Evolutionary conservation across 78 protist genomes (phyloP).

Genomic region (Protostelium mycophagum): DNA sequence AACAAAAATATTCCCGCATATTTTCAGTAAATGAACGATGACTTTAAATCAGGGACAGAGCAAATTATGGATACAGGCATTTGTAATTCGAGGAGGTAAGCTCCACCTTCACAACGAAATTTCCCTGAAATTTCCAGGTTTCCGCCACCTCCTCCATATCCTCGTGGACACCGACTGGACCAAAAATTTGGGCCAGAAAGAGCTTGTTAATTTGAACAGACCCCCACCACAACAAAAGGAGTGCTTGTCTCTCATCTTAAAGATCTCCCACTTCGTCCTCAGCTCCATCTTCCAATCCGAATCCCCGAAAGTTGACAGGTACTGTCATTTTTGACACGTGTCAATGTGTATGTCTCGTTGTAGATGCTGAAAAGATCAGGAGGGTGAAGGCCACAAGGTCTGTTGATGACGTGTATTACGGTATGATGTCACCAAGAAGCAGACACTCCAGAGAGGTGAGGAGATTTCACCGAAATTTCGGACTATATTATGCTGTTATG

Average conservation of each 20-base stretch:
- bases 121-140: neutral
- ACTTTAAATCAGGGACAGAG: neutral
- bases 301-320: neutral
- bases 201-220: neutral
- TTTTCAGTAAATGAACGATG: too few relatives aligned
- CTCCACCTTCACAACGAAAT: too few relatives aligned
- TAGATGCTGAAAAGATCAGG: neutral
- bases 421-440: neutral
- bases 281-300: neutral
- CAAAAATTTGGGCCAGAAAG: neutral
- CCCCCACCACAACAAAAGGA: neutral
- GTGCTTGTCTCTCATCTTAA: neutral
- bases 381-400: too few relatives aligned
- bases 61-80: neutral
- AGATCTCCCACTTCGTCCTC: neutral
- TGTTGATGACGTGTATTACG: too few relatives aligned
- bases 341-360: too few relatives aligned
- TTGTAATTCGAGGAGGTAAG: neutral
- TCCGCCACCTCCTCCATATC: neutral
- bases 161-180: neutral
- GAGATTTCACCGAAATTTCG: neutral
- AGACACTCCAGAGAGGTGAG: neutral
- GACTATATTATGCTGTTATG: too few relatives aligned
- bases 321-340: too few relatives aligned
- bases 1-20: too few relatives aligned